Conservation (phyloP, 75 land plant genomes). For the Picea sitchensis region DNA sequence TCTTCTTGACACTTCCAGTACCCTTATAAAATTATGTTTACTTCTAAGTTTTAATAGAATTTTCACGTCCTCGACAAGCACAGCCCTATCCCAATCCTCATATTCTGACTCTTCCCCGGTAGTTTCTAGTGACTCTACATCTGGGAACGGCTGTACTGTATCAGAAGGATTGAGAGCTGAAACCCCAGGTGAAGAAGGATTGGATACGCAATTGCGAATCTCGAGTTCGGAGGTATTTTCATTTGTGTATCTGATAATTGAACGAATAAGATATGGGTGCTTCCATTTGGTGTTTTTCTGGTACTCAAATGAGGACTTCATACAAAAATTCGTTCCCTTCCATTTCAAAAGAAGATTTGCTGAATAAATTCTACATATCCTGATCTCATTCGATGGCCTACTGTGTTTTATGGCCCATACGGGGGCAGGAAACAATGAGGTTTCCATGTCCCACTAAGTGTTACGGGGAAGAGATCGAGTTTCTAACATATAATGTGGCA, state of each 20-base stretch:
- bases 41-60: constrained; percentile 49
- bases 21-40: constrained; percentile 62
- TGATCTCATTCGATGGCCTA: not conserved
- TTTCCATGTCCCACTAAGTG: too few species aligned
- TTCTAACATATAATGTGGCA: too few species aligned
- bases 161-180: not conserved
- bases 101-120: not conserved
- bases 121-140: not conserved
- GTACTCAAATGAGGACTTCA: not conserved
- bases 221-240: not conserved
- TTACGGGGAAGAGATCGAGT: too few species aligned
- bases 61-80: constrained; percentile 41
- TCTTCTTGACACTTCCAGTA: constrained; percentile 65
- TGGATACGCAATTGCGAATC: not conserved
- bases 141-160: not conserved
- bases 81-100: constrained; percentile 25
- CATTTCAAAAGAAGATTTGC: not conserved
- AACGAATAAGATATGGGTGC: not conserved
- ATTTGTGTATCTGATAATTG: not conserved
- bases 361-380: not conserved
- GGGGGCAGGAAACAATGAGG: too few species aligned
- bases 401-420: too few species aligned
- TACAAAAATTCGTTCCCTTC: not conserved
- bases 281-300: not conserved
- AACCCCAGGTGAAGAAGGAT: not conserved